Base-by-base conservation (phyloP, 768 basidiomycete genomes). In the Gymnopilus dilepis region DNA sequence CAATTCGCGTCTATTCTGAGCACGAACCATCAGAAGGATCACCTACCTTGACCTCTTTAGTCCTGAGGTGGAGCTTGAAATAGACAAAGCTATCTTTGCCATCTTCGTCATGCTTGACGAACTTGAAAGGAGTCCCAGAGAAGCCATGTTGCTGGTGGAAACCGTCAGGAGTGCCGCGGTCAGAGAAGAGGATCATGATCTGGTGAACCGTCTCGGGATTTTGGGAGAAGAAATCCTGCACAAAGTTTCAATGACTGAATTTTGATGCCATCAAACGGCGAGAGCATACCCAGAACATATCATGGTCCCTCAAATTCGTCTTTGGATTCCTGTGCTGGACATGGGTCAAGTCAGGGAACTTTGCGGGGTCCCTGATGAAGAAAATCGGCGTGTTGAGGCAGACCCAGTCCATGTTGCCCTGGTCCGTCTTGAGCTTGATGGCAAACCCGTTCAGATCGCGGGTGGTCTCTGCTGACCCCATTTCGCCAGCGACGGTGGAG, bases 401-500 rank as follows among this genome's bases (percentile, higher is more conserved):
- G 69, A 95, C 95, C 84, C 91, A 91, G 73, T 97, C 95, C 76
- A 87, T 86, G 81, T 93, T 96, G n/a, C 97, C 97, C 74, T 97
- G 86, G 2, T 93, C 87, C 0, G 97, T 95, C 74, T 86, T 91
- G 64, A 98, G 82, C 78, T 96, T 91, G 77, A 91, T 72, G 4
- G 97, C 91, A 70, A 97, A 98, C 1, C 97, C 97, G 78, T 94
- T 88, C 22, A 94, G 94, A 68, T 98, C 95, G 62, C 95, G 90
- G 59, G 92, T 91, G 17, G 87, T 91, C 68, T 98, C 96, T 15
- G 95, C 88, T 51, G 91, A 93, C 13, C 96, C 96, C 34, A 82
- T 79, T 67, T 94, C 92, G 56, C 96, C 96, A 64, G 88, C 89
- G 56, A 98, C 97, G 15, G 97, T 99, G 47, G 93, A 95, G 86